Base-by-base conservation (phyloP, 2,329 filamentous ascomycete genomes). In the Aciculosporium take region DNA sequence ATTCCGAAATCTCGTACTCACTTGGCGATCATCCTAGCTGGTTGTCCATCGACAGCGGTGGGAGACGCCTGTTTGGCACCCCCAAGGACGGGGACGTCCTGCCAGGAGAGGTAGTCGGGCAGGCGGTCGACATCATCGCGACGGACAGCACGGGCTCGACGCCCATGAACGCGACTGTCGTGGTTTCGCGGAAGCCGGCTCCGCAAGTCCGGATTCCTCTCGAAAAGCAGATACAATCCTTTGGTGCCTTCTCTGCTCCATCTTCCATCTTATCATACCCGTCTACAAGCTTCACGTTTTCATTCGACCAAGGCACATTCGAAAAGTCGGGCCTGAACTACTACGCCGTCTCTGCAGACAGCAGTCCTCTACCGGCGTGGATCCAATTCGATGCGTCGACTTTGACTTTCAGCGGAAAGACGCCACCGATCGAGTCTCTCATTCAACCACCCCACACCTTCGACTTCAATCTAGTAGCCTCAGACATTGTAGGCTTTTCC, bases 281-380 rank as follows among this genome's bases (percentile, higher is more conserved):
- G 15, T 65, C 74, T 28, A 64, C 61, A 5, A 50, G 59, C 4
- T 77, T 80, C 57, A 59, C 59, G 5, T 74, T 77, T 46, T 54
- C 58, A 2, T 76, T 80, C 47, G 62, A 70, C 34, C 49, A 53
- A 5, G 61, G 74, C 15, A 84, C 81, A 0, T 94, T 94, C 56
- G 64, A 65, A n/a, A 61, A 67, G 3, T 59, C 65, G 8, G 63
- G 61, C 13, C 68, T 79, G 39, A 75, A 76, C 44, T 94, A 87
- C 58, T 89, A 91, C 55, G 84, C 84, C 7, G 77, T 81, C 3
- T 81, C 84, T 4, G 69, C 68, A 5, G 74, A 89, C 53, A 83
- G 84, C 53, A 84, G 82, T n/a, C 86, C 87, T 28, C 64, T 94
- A 28, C 87, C 87, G 17, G 79, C 85, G 1, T 94, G 87, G 87